phyloP scores from a whole-genome alignment of 371 early-diverging fungal species.

The Entomophthora muscae region DNA sequence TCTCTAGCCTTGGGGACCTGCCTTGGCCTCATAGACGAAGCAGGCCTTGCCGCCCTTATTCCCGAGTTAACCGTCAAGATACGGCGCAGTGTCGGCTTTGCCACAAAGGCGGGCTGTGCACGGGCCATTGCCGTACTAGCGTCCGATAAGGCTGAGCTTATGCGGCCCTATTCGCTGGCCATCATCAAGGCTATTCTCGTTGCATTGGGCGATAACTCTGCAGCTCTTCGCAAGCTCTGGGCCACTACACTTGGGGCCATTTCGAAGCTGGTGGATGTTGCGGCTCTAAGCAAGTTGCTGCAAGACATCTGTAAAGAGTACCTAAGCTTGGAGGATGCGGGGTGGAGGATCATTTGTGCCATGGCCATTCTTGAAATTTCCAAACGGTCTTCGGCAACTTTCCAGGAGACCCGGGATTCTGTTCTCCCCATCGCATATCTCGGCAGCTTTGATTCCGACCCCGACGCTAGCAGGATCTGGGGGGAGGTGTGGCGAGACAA shows the following conservation, averaged over 20 bases:
- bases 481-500: conserved; percentile 68
- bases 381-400: conserved; percentile 45
- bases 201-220: conserved; percentile 53
- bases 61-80: conserved; percentile 50
- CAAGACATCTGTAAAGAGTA: conserved; percentile 51
- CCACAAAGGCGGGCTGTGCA: conserved; percentile 82
- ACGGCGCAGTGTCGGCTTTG: conserved; percentile 69
- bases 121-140: conserved; percentile 60
- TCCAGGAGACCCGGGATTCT: conserved; percentile 32
- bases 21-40: conserved; percentile 54
- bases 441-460: conserved; percentile 52
- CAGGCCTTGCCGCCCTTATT: conserved; percentile 37
- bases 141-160: conserved; percentile 35
- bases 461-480: conserved; percentile 40
- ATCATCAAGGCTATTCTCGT: conserved; percentile 58
- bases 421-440: conserved; percentile 57
- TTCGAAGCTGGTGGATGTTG: conserved; percentile 34
- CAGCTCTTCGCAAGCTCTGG: conserved; percentile 65
- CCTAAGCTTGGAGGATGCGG: conserved; percentile 43
- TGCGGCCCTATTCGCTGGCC: conserved; percentile 37
- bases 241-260: conserved; percentile 73
- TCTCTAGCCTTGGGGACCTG: conserved; percentile 69
- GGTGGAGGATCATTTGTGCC: conserved; percentile 46
- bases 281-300: conserved; percentile 41
- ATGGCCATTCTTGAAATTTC: conserved; percentile 58